Evolutionary conservation across 768 basidiomycete species (phyloP), one percentile per base, ranked within the genome.

Genomic region (Trametes cingulata): DNA sequence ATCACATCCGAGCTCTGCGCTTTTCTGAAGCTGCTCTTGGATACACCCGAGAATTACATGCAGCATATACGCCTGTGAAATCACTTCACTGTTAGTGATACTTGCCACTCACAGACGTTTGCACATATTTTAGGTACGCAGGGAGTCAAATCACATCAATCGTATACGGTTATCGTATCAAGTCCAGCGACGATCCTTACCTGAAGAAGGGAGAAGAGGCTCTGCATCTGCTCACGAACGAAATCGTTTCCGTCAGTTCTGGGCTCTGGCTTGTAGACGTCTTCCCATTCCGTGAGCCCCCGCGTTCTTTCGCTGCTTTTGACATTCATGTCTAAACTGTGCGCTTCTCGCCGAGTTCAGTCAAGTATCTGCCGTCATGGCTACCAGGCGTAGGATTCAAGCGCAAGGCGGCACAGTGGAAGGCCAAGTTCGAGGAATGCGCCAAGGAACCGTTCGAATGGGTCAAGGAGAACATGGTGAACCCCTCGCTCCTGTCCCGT

Each of bases 311-410:
- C 24, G 45, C 14, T 46, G 13, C 10, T 25, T 22, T 19, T n/a
- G n/a, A 24, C 40, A 24, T 49, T 42, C 20, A 25, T 58, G 53
- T 56, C 58, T 52, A 56, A 62, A 71, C 80, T 43, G 69, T 20
- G 40, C 10, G 27, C 20, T 17, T 41, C 6, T 45, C n/a, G 3
- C 49, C 65, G n/a, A 10, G 12, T 27, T 22, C 14, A 71, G 77
- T 90, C 62, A 80, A 78, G 66, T 69, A 82, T 63, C 66, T 90
- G 27, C 90, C 90, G 0, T 66, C 68, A 45, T 90, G 86, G 85
- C 73, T 83, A 51, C 90, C 90, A 27, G 87, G 88, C 10, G 80
- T 83, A 25, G 50, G 58, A 1, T 67, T 68, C 50, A 60, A 68
- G 50, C 33, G 43, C n/a, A 47, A 63, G 35, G 62, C 65, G 2